Conservation (phyloP, 2,329 filamentous ascomycete genomes). For the Fusarium euwallaceae region DNA sequence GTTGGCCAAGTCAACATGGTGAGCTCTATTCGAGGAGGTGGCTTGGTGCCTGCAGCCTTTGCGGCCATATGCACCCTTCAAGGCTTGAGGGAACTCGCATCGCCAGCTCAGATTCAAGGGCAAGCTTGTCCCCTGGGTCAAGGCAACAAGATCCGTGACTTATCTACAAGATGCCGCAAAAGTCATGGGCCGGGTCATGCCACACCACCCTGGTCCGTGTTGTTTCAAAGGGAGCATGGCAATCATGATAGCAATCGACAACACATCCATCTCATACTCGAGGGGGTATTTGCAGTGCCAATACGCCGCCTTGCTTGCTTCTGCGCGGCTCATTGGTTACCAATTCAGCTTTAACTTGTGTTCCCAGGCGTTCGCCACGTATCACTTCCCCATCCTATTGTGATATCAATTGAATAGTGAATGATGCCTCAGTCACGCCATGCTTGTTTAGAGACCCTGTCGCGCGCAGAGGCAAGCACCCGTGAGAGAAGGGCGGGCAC, state of each 20-base stretch:
- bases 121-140: background rate
- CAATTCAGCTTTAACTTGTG: slow-evolving; percentile 36
- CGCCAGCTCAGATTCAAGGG: background rate
- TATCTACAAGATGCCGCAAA: background rate
- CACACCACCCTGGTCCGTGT: background rate
- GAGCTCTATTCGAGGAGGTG: background rate
- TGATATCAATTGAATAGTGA: background rate
- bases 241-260: background rate
- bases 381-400: slow-evolving; percentile 27
- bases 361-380: slow-evolving; percentile 30
- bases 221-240: background rate
- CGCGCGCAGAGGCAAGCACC: slow-evolving; percentile 36
- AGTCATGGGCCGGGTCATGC: background rate
- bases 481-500: slow-evolving; percentile 30
- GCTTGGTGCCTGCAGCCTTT: background rate
- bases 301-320: slow-evolving; percentile 1
- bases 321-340: slow-evolving; percentile 42
- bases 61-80: background rate
- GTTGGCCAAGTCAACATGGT: background rate
- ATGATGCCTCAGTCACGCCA: slow-evolving; percentile 2
- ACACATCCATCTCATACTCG: background rate
- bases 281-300: slow-evolving; percentile 16
- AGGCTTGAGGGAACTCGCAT: background rate
- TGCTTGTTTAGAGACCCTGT: slow-evolving; percentile 19
- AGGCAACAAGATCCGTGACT: background rate